Percentiles rank a stretch among this genome's conserved stretches.
These are phyloP conservation scores for Blastomyces parvus DNA, from an alignment of 2,329 filamentous ascomycete genomes.

Conservation along the genomic window DNA sequence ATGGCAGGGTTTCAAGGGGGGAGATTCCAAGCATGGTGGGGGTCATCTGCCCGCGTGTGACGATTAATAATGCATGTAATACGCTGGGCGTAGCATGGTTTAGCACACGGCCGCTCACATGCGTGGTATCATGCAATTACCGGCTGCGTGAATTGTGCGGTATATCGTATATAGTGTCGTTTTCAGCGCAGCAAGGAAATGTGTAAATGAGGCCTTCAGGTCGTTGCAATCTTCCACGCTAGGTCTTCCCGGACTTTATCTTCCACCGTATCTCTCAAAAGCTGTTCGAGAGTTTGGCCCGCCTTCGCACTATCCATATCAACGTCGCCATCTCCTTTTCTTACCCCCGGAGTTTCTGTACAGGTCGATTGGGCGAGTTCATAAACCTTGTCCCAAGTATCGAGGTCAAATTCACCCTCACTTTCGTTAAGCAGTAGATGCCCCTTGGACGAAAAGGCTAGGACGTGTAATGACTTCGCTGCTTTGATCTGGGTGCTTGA, in stretches of 20 bases:
- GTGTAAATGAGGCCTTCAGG: constrained; percentile 19
- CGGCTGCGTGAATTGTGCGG: neutral
- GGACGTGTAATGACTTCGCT: constrained; percentile 66
- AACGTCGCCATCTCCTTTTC: constrained; percentile 29
- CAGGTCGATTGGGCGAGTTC: constrained; percentile 58
- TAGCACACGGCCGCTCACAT: neutral
- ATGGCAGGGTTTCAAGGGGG: neutral
- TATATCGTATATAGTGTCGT: neutral
- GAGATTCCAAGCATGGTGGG: neutral
- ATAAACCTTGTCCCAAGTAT: constrained; percentile 65
- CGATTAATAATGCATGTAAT: neutral
- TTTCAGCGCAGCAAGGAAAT: neutral
- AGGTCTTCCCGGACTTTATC: constrained; percentile 41
- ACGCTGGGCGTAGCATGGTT: neutral
- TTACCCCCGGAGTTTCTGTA: constrained; percentile 47
- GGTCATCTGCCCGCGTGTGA: neutral
- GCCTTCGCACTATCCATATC: constrained; percentile 35
- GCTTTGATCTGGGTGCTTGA: constrained; percentile 51
- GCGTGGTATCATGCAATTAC: neutral
- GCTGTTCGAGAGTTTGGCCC: constrained; percentile 43
- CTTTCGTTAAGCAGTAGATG: constrained; percentile 72
- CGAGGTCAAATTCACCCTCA: constrained; percentile 64
- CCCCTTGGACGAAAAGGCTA: constrained; percentile 67
- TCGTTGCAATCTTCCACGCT: constrained; percentile 30
- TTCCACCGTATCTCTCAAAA: constrained; percentile 54